Percentiles rank a stretch among this genome's conserved stretches.
Evolutionary conservation across 495 filamentous ascomycete species (phyloP).

Genomic region (Stereocaulon alpinum): DNA sequence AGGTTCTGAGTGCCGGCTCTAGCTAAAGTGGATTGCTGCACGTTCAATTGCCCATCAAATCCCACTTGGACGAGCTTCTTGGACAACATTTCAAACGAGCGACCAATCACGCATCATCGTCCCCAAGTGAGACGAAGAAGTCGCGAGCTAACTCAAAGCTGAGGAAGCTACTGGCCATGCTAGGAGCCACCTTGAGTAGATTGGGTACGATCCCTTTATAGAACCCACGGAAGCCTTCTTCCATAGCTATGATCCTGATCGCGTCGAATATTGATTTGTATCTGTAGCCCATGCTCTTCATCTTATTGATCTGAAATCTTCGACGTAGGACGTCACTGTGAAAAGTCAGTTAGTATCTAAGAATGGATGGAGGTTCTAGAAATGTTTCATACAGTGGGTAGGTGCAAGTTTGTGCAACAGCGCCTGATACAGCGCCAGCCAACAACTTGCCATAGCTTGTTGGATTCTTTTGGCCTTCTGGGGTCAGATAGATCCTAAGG

Average conservation of each 20-base stretch:
- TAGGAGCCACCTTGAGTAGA: conserved; percentile 90
- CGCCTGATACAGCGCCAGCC: conserved; percentile 88
- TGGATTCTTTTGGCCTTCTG: conserved; percentile 80
- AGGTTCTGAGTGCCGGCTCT: no score
- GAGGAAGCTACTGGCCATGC: conserved; percentile 96
- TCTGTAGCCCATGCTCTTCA: conserved; percentile 96
- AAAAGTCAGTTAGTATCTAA: conserved; percentile 18
- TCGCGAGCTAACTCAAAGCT: conserved; percentile 92
- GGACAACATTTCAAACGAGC: no score
- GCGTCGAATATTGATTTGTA: conserved; percentile 84
- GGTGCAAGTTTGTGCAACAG: conserved; percentile 92
- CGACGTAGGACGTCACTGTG: conserved; percentile 83
- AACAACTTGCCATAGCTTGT: conserved; percentile 66
- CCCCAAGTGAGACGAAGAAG: conserved; percentile 55
- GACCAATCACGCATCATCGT: conserved; percentile 16
- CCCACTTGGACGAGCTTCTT: no score
- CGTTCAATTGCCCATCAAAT: no score
- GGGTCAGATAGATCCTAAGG: conserved; percentile 72
- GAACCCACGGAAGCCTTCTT: conserved; percentile 67
- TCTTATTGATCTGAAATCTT: conserved; percentile 96
- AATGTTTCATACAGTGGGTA: conserved; percentile 78
- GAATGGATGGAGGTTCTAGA: no score
- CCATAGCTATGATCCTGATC: conserved; percentile 62
- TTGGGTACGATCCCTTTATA: conserved; percentile 95
- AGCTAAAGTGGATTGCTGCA: no score